Evolutionary conservation across 352 stramenopile species (phyloP).

Genomic region (Phytophthora cajani): DNA sequence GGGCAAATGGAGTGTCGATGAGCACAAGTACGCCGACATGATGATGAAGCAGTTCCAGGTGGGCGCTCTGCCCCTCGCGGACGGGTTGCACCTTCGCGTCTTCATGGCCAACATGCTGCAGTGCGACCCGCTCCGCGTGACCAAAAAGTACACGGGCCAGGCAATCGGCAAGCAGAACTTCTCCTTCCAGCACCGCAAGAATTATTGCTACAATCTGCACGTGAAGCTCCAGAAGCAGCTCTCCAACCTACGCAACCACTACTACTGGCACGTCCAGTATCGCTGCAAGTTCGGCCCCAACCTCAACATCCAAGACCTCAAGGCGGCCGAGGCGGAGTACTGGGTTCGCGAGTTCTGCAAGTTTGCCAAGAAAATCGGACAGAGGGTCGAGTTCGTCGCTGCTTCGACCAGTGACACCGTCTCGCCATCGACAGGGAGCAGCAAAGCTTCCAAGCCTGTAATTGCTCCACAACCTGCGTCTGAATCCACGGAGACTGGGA

Average conservation of each 20-base stretch:
- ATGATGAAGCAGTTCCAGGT: slow-evolving; percentile 87
- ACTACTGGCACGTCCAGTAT: slow-evolving; percentile 86
- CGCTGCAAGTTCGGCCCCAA: slow-evolving; percentile 66
- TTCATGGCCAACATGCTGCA: slow-evolving; percentile 82
- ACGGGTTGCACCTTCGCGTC: slow-evolving; percentile 73
- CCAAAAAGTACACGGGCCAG: slow-evolving; percentile 81
- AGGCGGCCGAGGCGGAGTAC: slow-evolving; percentile 32
- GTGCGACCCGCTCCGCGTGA: slow-evolving; percentile 83
- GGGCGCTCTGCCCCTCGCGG: slow-evolving; percentile 65
- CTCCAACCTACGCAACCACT: slow-evolving; percentile 82
- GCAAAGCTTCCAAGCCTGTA: not conserved
- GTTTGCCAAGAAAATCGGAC: slow-evolving; percentile 71
- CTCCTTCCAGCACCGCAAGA: slow-evolving; percentile 62
- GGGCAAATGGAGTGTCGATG: slow-evolving; percentile 78
- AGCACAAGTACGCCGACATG: slow-evolving; percentile 84
- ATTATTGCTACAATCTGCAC: slow-evolving; percentile 81
- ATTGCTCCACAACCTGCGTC: not conserved
- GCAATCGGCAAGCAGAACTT: slow-evolving; percentile 86
- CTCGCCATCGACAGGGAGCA: not conserved
- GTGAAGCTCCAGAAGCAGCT: slow-evolving; percentile 81
- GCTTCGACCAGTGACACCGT: not conserved
- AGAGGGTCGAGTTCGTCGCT: slow-evolving; percentile 52
- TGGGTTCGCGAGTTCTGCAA: slow-evolving; percentile 74
- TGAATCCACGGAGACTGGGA: not conserved
- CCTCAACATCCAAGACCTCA: slow-evolving; percentile 57